Evolutionary conservation across 306 rosid species (phyloP), one percentile per base, ranked within the genome.

Genomic region (Pyrus pyrifolia): DNA sequence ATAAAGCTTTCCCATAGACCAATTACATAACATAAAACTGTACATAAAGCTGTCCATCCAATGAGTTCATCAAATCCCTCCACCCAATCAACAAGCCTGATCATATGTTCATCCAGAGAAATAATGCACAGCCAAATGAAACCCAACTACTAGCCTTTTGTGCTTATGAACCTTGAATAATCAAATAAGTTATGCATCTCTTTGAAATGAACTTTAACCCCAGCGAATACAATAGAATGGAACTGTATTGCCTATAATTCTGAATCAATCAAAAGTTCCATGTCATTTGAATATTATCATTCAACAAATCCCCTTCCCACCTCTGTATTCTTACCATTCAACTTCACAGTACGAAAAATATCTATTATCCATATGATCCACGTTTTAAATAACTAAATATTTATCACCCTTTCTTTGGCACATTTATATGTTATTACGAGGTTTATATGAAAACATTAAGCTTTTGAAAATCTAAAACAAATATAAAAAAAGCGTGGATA

Each of bases 31-130:
- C 30, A 29, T 29, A 29, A 29, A 29, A 29, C 30, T 29, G 30
- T 29, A 29, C 30, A 29, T 29, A 29, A 29, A 29, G 30, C 30
- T 29, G 93, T 51, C 68, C 84, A 66, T 91, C 96, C 49, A 87
- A 79, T 81, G 87, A 83, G 79, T 83, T 91, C 81, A 71, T 89
- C 78, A 81, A 79, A 49, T 86, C 96, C 38, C 80, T 87, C n/a
- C 35, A 18, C 38, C 70, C 61, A 78, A 77, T 64, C 71, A 57
- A 68, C 63, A 67, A 82, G 51, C 74, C 81, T 52, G 30, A 76
- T 45, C 30, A 73, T 53, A 35, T 61, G 45, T 57, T 31, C 1
- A 52, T 52, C 59, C 9, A 44, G 29, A 72, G 17, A 38, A 46
- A 23, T 18, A 49, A 82, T 70, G 40, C 69, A 68, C 74, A 51